Evolutionary conservation across 2,329 filamentous ascomycete species (phyloP).

Genomic region (Geosmithia morbida): DNA sequence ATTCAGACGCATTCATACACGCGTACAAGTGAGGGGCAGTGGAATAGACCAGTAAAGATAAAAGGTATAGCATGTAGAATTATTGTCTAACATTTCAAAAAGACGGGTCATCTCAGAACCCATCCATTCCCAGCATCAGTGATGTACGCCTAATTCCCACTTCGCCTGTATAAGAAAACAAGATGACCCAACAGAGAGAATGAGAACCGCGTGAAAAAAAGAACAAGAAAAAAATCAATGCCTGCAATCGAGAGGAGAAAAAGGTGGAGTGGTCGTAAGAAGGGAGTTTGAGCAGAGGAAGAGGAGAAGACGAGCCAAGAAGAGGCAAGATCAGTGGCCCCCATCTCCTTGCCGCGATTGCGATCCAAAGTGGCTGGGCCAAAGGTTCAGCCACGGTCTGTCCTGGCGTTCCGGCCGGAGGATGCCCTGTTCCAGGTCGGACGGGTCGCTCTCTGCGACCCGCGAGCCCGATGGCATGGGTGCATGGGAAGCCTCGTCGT

Average conservation of each 20-base stretch:
- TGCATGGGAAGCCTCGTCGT: conserved; percentile 15
- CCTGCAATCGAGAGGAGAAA: background rate
- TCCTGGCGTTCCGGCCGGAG: conserved; percentile 11
- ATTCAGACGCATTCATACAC: too few species aligned
- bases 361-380: conserved; percentile 1
- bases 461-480: conserved; percentile 11
- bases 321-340: background rate
- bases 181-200: background rate
- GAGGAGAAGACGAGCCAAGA: background rate
- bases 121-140: too few species aligned
- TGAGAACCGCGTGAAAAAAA: background rate
- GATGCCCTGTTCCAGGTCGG: conserved; percentile 29
- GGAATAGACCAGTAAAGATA: too few species aligned
- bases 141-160: background rate
- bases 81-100: too few species aligned
- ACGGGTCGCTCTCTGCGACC: background rate
- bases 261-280: background rate
- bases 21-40: too few species aligned
- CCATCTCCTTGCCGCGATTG: background rate
- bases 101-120: background rate
- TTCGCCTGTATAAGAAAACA: background rate
- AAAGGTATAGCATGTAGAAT: too few species aligned
- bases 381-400: conserved; percentile 19
- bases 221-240: background rate
- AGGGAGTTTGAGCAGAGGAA: too few species aligned